Evolutionary conservation across 805 yeast species (phyloP), one percentile per base, ranked within the genome.

Genomic region (Starmerella cellae): DNA sequence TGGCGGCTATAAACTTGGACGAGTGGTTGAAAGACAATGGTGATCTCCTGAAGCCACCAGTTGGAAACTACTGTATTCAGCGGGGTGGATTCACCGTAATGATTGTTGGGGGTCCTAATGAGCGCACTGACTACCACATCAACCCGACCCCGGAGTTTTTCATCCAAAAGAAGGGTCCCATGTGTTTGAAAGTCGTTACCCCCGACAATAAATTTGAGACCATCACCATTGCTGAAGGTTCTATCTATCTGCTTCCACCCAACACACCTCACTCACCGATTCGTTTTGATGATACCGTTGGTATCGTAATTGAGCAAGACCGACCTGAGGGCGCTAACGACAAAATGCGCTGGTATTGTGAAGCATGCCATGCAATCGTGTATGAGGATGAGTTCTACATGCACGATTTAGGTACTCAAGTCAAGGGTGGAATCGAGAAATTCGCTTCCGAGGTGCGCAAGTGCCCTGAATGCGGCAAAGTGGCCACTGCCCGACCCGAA

Each of bases 31-130:
- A 67, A 31, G 93, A 82, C 54, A 82, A 87, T 60, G 66, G 69
- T 19, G 75, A 81, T 50, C 67, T 82, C 13, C 69, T 87, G 30
- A 77, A 82, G 59, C 96, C 96, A 1, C 96, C 96, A 1, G 95
- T 87, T 27, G 84, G 84, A 60, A 87, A 87, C 58, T 87, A 64
- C 63, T 84, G 95, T 56, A 72, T 87, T 23, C 94, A 87, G 60
- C 68, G 85, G 37, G 95, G 93, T 4, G 95, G 95, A 0, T 82
- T 81, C 59, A 85, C 95, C 0, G 84, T 85, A 29, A 87, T 87
- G 95, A 77, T 85, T 39, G 94, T 87, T 1, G 96, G 96, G 14
- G 96, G 96, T 0, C 96, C 96, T 3, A 87, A 87, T 59, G 94
- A 79, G 55, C 69, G 96, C 44, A 85, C 94, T 0, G 96, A 87